phyloP scores from a whole-genome alignment of 1,284 basidiomycete genomes.

The Inonotus hispidus region DNA sequence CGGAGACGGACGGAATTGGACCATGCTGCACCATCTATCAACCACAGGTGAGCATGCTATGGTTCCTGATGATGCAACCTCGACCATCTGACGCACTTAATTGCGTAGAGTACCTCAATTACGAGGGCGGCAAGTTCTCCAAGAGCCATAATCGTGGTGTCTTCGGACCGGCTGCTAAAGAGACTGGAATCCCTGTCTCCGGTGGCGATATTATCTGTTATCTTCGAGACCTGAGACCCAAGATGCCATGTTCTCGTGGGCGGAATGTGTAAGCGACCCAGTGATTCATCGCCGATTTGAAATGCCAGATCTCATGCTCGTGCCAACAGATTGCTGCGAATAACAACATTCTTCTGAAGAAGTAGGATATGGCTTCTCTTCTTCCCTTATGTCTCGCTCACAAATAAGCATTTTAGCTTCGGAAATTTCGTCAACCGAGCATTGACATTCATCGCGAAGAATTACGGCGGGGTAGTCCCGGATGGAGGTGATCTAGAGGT shows the following conservation, averaged over 20 bases:
- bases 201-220: slow-evolving; percentile 97
- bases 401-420: slow-evolving; percentile 47
- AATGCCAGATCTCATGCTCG: neutral
- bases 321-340: slow-evolving; percentile 75
- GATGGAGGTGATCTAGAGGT: slow-evolving; percentile 64
- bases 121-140: slow-evolving; percentile 98
- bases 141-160: slow-evolving; percentile 97
- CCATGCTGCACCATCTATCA: slow-evolving; percentile 90
- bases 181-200: slow-evolving; percentile 88
- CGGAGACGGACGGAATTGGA: slow-evolving; percentile 91
- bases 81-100: neutral
- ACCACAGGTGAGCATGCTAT: slow-evolving; percentile 68
- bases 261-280: slow-evolving; percentile 69
- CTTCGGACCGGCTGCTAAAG: slow-evolving; percentile 92
- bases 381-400: neutral
- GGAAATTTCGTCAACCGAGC: slow-evolving; percentile 98
- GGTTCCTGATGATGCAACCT: slow-evolving; percentile 7
- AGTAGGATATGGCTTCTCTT: slow-evolving; percentile 44
- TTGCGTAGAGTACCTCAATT: slow-evolving; percentile 89
- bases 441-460: slow-evolving; percentile 88
- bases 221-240: slow-evolving; percentile 91
- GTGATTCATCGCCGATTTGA: neutral
- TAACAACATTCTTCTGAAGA: slow-evolving; percentile 93
- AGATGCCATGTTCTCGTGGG: slow-evolving; percentile 97
- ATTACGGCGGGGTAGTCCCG: slow-evolving; percentile 79